Conservation (phyloP, 352 stramenopile genomes). For the Globisporangium okanoganense region DNA sequence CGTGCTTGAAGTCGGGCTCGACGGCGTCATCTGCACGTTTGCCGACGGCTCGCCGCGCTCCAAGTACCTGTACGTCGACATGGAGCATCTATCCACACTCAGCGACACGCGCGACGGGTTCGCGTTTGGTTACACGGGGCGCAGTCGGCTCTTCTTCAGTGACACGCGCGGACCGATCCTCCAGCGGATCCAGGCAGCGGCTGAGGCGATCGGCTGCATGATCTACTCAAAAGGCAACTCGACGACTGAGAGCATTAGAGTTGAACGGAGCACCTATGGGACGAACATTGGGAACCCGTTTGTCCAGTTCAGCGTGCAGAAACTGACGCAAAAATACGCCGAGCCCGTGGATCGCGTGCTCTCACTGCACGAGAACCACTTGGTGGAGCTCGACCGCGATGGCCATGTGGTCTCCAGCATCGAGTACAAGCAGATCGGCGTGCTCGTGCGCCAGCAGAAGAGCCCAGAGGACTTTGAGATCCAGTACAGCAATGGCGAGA, state of each 20-base stretch:
- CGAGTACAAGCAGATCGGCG: conserved; percentile 66
- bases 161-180: conserved; percentile 51
- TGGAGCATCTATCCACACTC: conserved; percentile 64
- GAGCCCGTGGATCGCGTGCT: conserved; percentile 44
- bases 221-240: conserved; percentile 35
- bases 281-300: conserved; percentile 49
- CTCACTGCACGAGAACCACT: conserved; percentile 61
- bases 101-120: conserved; percentile 57
- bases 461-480: conserved; percentile 62
- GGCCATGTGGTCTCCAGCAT: conserved; percentile 53
- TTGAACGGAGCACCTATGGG: conserved; percentile 42
- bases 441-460: conserved; percentile 49
- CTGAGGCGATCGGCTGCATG: conserved; percentile 51
- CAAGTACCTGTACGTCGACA: conserved; percentile 78
- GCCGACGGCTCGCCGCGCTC: conserved; percentile 46
- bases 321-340: conserved; percentile 64
- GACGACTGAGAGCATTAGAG: conserved; percentile 39
- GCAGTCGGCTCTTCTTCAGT: conserved; percentile 70
- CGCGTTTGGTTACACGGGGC: conserved; percentile 60
- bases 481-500: conserved; percentile 63
- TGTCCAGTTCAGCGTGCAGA: conserved; percentile 68
- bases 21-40: conserved; percentile 45
- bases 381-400: conserved; percentile 61
- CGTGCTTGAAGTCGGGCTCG: conserved; percentile 51
- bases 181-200: conserved; percentile 48